Conservation (phyloP, 768 basidiomycete species). For the Crepidotus variabilis region DNA sequence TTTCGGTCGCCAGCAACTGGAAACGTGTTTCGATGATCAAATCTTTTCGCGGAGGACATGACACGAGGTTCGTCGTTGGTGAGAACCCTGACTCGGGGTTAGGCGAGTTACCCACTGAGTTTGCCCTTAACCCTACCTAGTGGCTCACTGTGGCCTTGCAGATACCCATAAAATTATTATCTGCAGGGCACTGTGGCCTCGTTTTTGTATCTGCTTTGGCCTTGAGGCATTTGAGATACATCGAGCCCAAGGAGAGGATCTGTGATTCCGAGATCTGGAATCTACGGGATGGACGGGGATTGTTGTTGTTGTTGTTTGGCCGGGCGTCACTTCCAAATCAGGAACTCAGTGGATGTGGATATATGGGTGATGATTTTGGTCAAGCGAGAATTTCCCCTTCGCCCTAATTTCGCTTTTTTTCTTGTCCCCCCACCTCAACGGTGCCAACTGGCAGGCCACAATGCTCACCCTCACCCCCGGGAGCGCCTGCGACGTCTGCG, state of each 20-base stretch:
- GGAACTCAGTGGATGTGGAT: slow-evolving; percentile 39
- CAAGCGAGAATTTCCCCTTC: slow-evolving; percentile 44
- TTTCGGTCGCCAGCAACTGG: not conserved
- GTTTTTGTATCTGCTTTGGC: not conserved
- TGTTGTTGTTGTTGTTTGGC: slow-evolving; percentile 7
- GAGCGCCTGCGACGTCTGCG: slow-evolving; percentile 87
- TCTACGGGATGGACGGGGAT: slow-evolving; percentile 8
- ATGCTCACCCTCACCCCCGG: slow-evolving; percentile 84
- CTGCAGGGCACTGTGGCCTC: slow-evolving; percentile 4
- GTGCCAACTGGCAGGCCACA: slow-evolving; percentile 39
- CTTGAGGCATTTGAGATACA: not conserved
- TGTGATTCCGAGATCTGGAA: not conserved
- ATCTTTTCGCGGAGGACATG: not conserved
- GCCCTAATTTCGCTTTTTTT: slow-evolving; percentile 38
- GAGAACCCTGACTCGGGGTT: not conserved
- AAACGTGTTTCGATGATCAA: not conserved
- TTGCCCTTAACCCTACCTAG: not conserved
- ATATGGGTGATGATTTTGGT: slow-evolving; percentile 38
- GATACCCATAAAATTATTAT: not conserved
- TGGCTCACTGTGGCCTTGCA: not conserved
- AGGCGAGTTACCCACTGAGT: not conserved
- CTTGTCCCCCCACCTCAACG: slow-evolving; percentile 36
- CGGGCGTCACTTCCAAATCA: slow-evolving; percentile 19
- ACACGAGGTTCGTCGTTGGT: not conserved
- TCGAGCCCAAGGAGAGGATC: not conserved